phyloP scores from a whole-genome alignment of 164 flowering plant species.

The Litsea cubeba region DNA sequence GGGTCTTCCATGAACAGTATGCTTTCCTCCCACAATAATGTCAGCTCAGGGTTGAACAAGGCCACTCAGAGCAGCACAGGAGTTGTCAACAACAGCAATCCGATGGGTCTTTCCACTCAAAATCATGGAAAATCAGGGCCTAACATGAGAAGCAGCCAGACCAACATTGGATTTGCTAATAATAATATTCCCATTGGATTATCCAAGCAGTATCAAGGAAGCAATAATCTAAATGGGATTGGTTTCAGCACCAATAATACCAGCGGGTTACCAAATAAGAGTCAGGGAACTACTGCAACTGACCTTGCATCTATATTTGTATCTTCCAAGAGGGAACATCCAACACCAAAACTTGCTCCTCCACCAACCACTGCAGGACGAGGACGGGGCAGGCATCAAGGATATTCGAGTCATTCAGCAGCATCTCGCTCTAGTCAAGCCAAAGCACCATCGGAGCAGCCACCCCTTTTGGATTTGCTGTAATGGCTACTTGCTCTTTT shows the following conservation, averaged over 20 bases:
- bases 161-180: constrained; percentile 12
- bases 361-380: constrained; percentile 86
- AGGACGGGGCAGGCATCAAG: constrained; percentile 64
- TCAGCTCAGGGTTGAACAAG: constrained; percentile 16
- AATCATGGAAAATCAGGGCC: constrained; percentile 28
- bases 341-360: constrained; percentile 77
- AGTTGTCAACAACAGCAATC: constrained; percentile 18
- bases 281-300: constrained; percentile 29
- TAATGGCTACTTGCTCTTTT: constrained; percentile 16
- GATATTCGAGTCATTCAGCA: constrained; percentile 13
- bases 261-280: constrained; percentile 39
- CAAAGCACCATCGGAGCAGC: constrained; percentile 58
- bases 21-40: constrained; percentile 17
- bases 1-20: constrained; percentile 31
- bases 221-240: constrained; percentile 6
- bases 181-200: constrained; percentile 35
- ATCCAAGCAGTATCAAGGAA: constrained; percentile 14
- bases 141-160: constrained; percentile 17
- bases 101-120: constrained; percentile 24
- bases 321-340: constrained; percentile 50
- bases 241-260: constrained; percentile 26
- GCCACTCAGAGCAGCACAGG: constrained; percentile 19
- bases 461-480: constrained; percentile 78
- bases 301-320: constrained; percentile 71
- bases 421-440: constrained; percentile 29